A percentile compares a stretch with the other conserved stretches of the same genome.
Evolutionary conservation across 2,329 filamentous ascomycete species (phyloP).

Genomic region (Aspergillus ochraceoroseus): DNA sequence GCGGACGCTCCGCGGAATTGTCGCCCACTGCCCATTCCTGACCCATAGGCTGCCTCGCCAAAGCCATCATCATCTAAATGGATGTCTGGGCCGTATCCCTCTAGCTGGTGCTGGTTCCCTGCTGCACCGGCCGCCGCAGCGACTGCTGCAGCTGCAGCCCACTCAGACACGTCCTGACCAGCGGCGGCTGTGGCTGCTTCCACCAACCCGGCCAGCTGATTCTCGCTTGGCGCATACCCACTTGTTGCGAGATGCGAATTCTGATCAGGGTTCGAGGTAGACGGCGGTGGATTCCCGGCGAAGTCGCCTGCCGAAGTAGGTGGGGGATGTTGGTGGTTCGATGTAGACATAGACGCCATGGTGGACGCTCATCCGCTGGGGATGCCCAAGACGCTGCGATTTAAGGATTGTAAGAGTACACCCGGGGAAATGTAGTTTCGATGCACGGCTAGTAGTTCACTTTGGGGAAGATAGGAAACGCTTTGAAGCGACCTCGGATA

Average conservation of each 20-base stretch:
- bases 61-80: constrained; percentile 41
- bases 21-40: constrained; percentile 26
- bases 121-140: constrained; percentile 48
- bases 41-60: constrained; percentile 32
- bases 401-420: background rate
- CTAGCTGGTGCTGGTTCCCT: constrained; percentile 37
- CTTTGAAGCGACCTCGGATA: no score
- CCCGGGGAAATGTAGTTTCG: background rate
- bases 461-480: no score
- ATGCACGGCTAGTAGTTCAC: no score
- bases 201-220: constrained; percentile 45
- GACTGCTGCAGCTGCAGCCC: constrained; percentile 45
- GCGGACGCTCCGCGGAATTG: constrained; percentile 25
- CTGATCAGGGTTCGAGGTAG: constrained; percentile 30
- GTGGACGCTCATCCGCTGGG: background rate
- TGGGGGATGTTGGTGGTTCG: constrained; percentile 30
- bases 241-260: constrained; percentile 27
- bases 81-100: constrained; percentile 38
- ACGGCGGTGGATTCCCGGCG: constrained; percentile 23
- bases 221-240: constrained; percentile 38
- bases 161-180: constrained; percentile 37
- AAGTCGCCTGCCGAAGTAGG: constrained; percentile 29
- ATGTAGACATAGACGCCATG: constrained; percentile 30
- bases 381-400: background rate
- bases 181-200: constrained; percentile 46